phyloP scores from a whole-genome alignment of 345 rosid species.

The Citrus unshiu region DNA sequence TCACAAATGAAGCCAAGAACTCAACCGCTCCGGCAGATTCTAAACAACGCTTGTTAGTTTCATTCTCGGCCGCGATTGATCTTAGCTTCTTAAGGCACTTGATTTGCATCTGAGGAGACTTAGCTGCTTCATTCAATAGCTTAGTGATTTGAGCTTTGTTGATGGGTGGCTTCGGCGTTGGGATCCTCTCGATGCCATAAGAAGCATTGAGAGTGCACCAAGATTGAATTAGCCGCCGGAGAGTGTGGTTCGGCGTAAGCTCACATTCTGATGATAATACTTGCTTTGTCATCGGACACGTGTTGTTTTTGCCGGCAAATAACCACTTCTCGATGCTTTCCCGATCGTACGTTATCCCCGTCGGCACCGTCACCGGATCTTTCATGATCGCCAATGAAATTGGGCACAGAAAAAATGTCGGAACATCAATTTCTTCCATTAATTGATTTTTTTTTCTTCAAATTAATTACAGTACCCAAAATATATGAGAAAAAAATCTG shows the following conservation, averaged over 20 bases:
- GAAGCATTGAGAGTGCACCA: conserved; percentile 92
- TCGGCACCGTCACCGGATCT: conserved; percentile 60
- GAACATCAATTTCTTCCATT: conserved; percentile 70
- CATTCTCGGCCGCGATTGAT: conserved; percentile 50
- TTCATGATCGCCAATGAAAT: conserved; percentile 72
- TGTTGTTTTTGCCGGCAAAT: conserved; percentile 40
- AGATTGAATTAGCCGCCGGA: conserved; percentile 80
- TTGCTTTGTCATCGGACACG: conserved; percentile 77
- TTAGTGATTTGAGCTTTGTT: conserved; percentile 52
- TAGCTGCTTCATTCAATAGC: conserved; percentile 41
- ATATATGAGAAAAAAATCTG: not conserved
- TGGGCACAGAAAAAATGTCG: conserved; percentile 61
- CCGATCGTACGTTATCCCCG: conserved; percentile 73
- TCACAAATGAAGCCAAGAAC: conserved; percentile 46
- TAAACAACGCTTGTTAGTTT: conserved; percentile 60
- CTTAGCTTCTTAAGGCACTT: conserved; percentile 51
- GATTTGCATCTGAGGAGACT: conserved; percentile 39
- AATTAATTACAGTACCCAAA: too few species aligned
- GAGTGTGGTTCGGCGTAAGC: conserved; percentile 81
- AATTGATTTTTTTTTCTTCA: too few species aligned
- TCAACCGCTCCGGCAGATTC: conserved; percentile 71
- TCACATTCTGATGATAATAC: conserved; percentile 43
- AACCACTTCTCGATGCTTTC: conserved; percentile 71
- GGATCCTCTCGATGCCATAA: conserved; percentile 73
- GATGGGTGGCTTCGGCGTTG: conserved; percentile 78